Conservation (phyloP, 768 basidiomycete species). For the Strobilomyces dryophilus region DNA sequence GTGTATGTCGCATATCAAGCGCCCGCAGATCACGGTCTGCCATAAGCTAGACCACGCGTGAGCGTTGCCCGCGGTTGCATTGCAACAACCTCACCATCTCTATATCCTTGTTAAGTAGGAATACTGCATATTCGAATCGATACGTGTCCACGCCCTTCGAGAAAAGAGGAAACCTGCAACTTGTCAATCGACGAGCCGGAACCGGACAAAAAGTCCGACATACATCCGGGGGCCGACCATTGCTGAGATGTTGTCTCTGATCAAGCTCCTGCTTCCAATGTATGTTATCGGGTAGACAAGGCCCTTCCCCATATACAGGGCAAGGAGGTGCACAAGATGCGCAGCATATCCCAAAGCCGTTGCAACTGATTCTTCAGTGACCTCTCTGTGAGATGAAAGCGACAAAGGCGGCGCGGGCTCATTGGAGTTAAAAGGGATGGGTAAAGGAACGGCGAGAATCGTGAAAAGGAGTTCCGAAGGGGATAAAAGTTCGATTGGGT, state of each 20-base stretch:
- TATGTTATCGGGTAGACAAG: slow-evolving; percentile 89
- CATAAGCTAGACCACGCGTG: slow-evolving; percentile 64
- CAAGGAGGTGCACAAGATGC: slow-evolving; percentile 78
- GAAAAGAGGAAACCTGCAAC: slow-evolving; percentile 86
- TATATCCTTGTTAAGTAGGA: slow-evolving; percentile 94
- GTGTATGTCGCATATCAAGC: slow-evolving; percentile 90
- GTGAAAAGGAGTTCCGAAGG: slow-evolving; percentile 86
- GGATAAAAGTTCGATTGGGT: slow-evolving; percentile 84
- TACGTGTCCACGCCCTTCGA: slow-evolving; percentile 94
- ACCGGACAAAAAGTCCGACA: slow-evolving; percentile 29
- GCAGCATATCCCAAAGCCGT: slow-evolving; percentile 90
- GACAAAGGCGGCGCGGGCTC: slow-evolving; percentile 84
- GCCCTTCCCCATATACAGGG: slow-evolving; percentile 69
- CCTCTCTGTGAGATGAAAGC: slow-evolving; percentile 57
- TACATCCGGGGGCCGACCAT: slow-evolving; percentile 96
- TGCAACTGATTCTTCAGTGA: slow-evolving; percentile 84
- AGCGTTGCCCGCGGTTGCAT: not conserved
- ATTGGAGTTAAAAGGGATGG: slow-evolving; percentile 69
- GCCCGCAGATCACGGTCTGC: slow-evolving; percentile 82
- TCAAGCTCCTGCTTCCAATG: slow-evolving; percentile 85
- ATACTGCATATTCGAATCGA: slow-evolving; percentile 96
- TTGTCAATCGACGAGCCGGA: slow-evolving; percentile 9
- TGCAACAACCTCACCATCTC: slow-evolving; percentile 61
- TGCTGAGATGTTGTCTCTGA: slow-evolving; percentile 88
- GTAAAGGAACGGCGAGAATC: slow-evolving; percentile 84